Conservation (phyloP, 2,329 filamentous ascomycete species). For the Ramularia endophylla region DNA sequence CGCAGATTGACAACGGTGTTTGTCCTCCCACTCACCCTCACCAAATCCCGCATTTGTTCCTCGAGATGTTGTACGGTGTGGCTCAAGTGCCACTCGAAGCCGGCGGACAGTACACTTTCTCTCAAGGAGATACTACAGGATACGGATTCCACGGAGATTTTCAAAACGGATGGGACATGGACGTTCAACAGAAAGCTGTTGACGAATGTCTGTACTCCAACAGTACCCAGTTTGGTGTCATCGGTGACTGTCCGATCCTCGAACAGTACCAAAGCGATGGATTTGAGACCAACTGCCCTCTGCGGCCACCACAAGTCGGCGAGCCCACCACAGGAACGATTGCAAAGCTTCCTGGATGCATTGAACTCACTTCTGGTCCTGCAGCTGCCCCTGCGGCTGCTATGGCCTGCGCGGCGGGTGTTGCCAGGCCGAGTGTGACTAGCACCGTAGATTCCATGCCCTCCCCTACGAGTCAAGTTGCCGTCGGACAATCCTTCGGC, state of each 20-base stretch:
- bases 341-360: conserved; percentile 31
- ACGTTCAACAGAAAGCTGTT: conserved; percentile 35
- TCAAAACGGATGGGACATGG: conserved; percentile 44
- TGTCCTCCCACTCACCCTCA: conserved; percentile 36
- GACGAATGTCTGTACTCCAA: conserved; percentile 31
- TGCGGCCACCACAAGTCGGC: conserved; percentile 25
- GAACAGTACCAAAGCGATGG: conserved; percentile 25
- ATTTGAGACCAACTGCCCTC: conserved; percentile 27
- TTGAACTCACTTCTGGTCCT: conserved; percentile 28
- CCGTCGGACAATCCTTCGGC: conserved; percentile 20
- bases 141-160: conserved; percentile 52
- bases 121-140: conserved; percentile 45
- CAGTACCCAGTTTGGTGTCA: conserved; percentile 25
- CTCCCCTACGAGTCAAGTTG: conserved; percentile 22
- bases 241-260: conserved; percentile 31
- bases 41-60: conserved; percentile 37
- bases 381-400: conserved; percentile 24
- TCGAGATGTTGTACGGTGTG: conserved; percentile 34
- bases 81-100: conserved; percentile 32
- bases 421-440: conserved; percentile 19
- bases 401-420: conserved; percentile 25
- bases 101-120: conserved; percentile 40
- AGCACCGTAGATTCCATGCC: conserved; percentile 28
- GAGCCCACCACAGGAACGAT: conserved; percentile 27
- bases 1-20: conserved; percentile 35